These are phyloP conservation scores for Fusarium sp. DNA, from an alignment of 2,329 filamentous ascomycete genomes.

Conservation along the genomic window DNA sequence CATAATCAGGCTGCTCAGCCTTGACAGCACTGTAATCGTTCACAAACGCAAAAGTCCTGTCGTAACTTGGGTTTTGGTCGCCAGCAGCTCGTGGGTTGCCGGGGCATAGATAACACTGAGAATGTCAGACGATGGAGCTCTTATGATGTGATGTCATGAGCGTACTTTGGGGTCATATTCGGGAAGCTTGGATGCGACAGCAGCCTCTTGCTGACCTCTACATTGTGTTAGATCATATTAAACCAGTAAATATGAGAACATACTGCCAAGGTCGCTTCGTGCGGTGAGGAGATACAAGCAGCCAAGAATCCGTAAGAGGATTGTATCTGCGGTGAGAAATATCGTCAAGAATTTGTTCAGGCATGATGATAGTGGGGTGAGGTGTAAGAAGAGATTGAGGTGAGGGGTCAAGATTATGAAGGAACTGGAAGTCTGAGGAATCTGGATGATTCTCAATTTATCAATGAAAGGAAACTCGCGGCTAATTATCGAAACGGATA, in stretches of 20 bases:
- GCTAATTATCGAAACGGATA: conserved; percentile 4
- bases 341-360: conserved; percentile 86
- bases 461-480: background rate
- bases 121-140: conserved; percentile 18
- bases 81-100: conserved; percentile 91
- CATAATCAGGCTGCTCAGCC: conserved; percentile 88
- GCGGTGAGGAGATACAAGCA: conserved; percentile 94
- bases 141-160: conserved; percentile 24
- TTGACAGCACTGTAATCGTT: conserved; percentile 99
- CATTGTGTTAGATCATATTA: conserved; percentile 14
- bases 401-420: conserved; percentile 1
- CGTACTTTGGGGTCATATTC: conserved; percentile 82
- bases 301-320: conserved; percentile 88
- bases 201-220: conserved; percentile 83
- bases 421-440: too few relatives aligned
- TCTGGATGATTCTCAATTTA: conserved; percentile 18
- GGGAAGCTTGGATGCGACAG: conserved; percentile 78
- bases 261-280: conserved; percentile 99
- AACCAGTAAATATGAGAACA: conserved; percentile 55
- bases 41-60: conserved; percentile 91
- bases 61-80: conserved; percentile 87
- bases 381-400: conserved; percentile 16
- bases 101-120: conserved; percentile 92
- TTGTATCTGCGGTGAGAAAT: conserved; percentile 98
- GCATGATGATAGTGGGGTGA: conserved; percentile 66